phyloP scores from a whole-genome alignment of 345 rosid genomes.

The Murraya paniculata region DNA sequence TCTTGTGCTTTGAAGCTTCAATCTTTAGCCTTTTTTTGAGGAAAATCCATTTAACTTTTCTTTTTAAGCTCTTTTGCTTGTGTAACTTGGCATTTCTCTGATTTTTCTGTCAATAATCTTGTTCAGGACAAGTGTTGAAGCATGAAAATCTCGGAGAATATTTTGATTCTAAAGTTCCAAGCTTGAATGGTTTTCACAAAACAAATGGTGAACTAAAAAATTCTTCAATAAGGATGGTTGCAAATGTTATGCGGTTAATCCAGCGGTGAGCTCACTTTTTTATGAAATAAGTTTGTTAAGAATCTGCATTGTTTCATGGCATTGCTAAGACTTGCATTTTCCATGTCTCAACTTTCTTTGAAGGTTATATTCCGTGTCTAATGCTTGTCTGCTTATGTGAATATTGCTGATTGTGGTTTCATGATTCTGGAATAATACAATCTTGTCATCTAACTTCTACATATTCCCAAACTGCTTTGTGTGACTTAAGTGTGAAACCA shows the following conservation, averaged over 20 bases:
- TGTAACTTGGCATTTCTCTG: background rate
- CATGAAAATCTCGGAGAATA: conserved; percentile 64
- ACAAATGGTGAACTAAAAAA: conserved; percentile 43
- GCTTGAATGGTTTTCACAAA: conserved; percentile 70
- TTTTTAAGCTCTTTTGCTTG: background rate
- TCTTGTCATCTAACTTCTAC: background rate
- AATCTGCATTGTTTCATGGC: background rate
- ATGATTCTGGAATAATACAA: background rate
- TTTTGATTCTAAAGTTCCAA: conserved; percentile 66
- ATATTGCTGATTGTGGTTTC: background rate
- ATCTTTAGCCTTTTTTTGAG: background rate
- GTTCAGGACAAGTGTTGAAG: conserved; percentile 75
- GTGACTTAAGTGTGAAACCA: background rate
- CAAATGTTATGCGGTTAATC: conserved; percentile 58
- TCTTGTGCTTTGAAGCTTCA: conserved; percentile 12
- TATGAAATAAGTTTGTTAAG: background rate
- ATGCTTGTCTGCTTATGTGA: background rate
- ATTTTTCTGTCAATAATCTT: conserved; percentile 13
- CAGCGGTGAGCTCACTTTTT: conserved; percentile 52
- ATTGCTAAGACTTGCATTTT: background rate
- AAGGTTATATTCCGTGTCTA: background rate
- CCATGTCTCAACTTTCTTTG: background rate
- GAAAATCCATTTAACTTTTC: background rate
- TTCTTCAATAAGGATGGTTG: conserved; percentile 57
- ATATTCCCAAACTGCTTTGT: background rate